phyloP scores from a whole-genome alignment of 1,139 yeast genomes.

The Blastobotrys indianensis region DNA sequence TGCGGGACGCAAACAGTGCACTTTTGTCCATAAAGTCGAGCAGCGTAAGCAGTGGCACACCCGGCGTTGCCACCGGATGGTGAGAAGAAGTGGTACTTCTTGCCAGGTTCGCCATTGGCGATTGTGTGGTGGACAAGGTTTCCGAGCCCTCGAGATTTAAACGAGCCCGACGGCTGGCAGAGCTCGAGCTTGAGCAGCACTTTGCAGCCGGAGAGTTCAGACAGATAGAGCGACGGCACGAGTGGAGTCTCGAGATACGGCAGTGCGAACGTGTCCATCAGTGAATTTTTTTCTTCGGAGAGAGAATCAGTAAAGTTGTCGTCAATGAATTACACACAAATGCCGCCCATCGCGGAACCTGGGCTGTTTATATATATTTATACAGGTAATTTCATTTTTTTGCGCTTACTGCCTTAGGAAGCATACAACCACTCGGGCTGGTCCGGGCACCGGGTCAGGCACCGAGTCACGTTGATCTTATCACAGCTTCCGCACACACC shows the following conservation, averaged over 20 bases:
- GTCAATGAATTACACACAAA: too few relatives aligned
- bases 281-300: too few relatives aligned
- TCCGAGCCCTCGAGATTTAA: constrained; percentile 50
- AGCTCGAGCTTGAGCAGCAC: constrained; percentile 55
- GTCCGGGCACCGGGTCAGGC: not conserved
- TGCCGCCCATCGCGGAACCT: constrained; percentile 1
- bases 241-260: constrained; percentile 33
- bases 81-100: constrained; percentile 47
- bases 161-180: constrained; percentile 67
- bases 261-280: constrained; percentile 12
- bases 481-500: too few relatives aligned
- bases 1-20: constrained; percentile 66
- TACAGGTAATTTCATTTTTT: not conserved
- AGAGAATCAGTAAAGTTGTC: too few relatives aligned
- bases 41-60: constrained; percentile 63
- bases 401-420: too few relatives aligned
- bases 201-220: constrained; percentile 32
- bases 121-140: constrained; percentile 31
- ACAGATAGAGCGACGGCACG: constrained; percentile 28
- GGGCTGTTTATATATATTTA: constrained; percentile 1
- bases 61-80: constrained; percentile 85
- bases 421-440: too few relatives aligned
- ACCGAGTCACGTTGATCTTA: too few relatives aligned
- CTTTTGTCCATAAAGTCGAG: constrained; percentile 35
- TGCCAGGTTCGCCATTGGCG: constrained; percentile 21